Conservation (phyloP, 1,139 yeast species). For the Sugiyamaella grinbergsii region DNA sequence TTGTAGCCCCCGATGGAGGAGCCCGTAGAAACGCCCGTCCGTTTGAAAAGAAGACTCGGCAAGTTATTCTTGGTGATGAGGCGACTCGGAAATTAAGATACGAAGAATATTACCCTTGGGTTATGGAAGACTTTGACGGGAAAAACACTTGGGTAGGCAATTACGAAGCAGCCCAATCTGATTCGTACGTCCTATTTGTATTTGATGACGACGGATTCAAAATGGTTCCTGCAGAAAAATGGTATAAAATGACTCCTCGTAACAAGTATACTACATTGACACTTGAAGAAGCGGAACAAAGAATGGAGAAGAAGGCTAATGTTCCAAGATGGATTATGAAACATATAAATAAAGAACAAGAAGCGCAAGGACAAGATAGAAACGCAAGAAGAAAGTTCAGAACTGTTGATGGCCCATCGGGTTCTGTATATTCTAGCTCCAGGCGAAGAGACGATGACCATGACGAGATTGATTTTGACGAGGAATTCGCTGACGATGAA, state of each 20-base stretch:
- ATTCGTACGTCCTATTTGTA: constrained; percentile 80
- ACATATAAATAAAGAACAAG: constrained; percentile 69
- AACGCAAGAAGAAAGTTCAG: constrained; percentile 47
- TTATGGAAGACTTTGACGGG: constrained; percentile 93
- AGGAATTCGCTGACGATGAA: constrained; percentile 97
- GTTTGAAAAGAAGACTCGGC: constrained; percentile 81
- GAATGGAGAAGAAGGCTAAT: constrained; percentile 76
- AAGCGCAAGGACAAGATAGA: constrained; percentile 25
- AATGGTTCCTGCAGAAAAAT: constrained; percentile 93
- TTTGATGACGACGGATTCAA: constrained; percentile 88
- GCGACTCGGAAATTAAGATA: constrained; percentile 79
- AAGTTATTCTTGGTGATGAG: constrained; percentile 77
- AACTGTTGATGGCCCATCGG: constrained; percentile 57
- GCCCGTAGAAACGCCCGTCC: constrained; percentile 68
- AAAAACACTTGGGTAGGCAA: constrained; percentile 93
- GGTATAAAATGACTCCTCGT: constrained; percentile 89
- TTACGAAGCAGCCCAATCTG: constrained; percentile 92
- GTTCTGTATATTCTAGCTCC: constrained; percentile 6
- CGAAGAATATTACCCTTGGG: constrained; percentile 98
- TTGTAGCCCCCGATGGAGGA: constrained; percentile 92
- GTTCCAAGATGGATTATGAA: constrained; percentile 97
- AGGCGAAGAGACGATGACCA: constrained; percentile 70
- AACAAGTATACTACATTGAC: constrained; percentile 92
- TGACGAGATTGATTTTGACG: constrained; percentile 92
- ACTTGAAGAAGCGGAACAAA: constrained; percentile 92